These are phyloP conservation scores for Acrocalymma vagum DNA, from an alignment of 2,329 filamentous ascomycete genomes.

Conservation along the genomic window DNA sequence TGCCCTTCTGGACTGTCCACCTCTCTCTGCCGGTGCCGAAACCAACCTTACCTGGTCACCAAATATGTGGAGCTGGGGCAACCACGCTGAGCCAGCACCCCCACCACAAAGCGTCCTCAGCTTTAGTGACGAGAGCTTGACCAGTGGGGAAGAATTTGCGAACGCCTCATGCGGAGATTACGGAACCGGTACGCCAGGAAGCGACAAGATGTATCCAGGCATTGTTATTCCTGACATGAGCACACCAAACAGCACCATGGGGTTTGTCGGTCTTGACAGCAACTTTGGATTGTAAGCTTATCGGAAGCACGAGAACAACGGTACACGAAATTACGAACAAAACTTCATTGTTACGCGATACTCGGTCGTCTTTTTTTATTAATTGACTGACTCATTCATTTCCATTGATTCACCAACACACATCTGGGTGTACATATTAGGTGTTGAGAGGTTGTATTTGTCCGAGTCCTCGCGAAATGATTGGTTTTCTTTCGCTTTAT, in stretches of 20 bases:
- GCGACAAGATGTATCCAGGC: conserved; percentile 42
- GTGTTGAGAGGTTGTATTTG: conserved; percentile 3
- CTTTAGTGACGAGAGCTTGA: conserved; percentile 68
- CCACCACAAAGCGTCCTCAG: conserved; percentile 64
- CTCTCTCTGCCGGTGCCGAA: conserved; percentile 38
- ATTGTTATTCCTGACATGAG: conserved; percentile 48
- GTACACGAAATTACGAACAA: too few relatives aligned
- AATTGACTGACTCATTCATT: too few relatives aligned
- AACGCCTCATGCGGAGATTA: conserved; percentile 35
- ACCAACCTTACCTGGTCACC: conserved; percentile 45
- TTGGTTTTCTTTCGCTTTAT: not conserved
- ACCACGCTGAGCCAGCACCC: conserved; percentile 33
- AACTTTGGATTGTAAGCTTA: conserved; percentile 49
- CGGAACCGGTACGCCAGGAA: conserved; percentile 36
- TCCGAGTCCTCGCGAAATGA: too few relatives aligned
- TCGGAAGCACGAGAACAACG: too few relatives aligned
- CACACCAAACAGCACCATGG: conserved; percentile 23
- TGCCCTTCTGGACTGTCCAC: conserved; percentile 43
- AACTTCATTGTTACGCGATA: not conserved
- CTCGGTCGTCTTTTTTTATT: too few relatives aligned
- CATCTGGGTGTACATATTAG: not conserved
- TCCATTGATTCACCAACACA: too few relatives aligned
- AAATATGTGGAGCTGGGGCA: conserved; percentile 43
- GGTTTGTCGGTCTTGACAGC: conserved; percentile 48
- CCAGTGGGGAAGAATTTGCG: conserved; percentile 58